phyloP scores from a whole-genome alignment of 2,329 filamentous ascomycete species.

The Aspergillus uvarum region DNA sequence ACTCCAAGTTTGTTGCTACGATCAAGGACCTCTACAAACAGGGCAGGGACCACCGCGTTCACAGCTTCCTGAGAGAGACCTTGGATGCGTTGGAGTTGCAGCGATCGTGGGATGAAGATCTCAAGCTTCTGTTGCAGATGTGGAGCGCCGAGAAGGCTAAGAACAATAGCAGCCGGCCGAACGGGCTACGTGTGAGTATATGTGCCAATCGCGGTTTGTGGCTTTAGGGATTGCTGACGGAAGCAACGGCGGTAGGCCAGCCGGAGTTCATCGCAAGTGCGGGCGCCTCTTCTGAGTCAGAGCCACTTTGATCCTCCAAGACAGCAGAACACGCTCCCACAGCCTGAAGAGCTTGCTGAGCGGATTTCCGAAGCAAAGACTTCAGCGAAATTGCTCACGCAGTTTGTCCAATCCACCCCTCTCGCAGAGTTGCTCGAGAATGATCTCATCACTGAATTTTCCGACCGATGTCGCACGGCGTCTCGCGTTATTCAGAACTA shows the following conservation, averaged over 20 bases:
- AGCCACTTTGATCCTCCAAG: conserved; percentile 33
- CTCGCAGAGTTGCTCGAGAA: conserved; percentile 72
- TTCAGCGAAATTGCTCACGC: conserved; percentile 85
- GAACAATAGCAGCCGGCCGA: conserved; percentile 43
- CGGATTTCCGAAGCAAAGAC: conserved; percentile 88
- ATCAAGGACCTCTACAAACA: conserved; percentile 72
- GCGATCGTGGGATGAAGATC: conserved; percentile 71
- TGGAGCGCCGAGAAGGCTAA: conserved; percentile 84
- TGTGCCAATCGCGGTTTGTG: not conserved
- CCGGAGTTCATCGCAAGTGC: conserved; percentile 22
- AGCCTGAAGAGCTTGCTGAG: conserved; percentile 72
- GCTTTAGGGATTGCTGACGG: conserved; percentile 1
- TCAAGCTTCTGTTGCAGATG: conserved; percentile 73
- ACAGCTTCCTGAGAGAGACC: conserved; percentile 84
- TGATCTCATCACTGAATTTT: conserved; percentile 91
- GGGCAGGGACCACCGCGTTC: conserved; percentile 71
- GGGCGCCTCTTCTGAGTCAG: conserved; percentile 24
- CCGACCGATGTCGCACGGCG: conserved; percentile 78
- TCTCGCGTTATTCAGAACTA: conserved; percentile 80
- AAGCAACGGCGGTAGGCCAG: conserved; percentile 8
- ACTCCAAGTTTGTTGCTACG: conserved; percentile 76
- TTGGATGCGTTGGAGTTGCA: conserved; percentile 73
- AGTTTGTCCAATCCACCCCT: conserved; percentile 84
- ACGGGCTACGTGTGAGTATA: conserved; percentile 30
- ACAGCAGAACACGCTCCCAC: conserved; percentile 56